Evolutionary conservation across 202 grass and related monocot genomes (phyloP), one percentile per base, ranked within the genome.

Genomic region (Alloteropsis angusta): DNA sequence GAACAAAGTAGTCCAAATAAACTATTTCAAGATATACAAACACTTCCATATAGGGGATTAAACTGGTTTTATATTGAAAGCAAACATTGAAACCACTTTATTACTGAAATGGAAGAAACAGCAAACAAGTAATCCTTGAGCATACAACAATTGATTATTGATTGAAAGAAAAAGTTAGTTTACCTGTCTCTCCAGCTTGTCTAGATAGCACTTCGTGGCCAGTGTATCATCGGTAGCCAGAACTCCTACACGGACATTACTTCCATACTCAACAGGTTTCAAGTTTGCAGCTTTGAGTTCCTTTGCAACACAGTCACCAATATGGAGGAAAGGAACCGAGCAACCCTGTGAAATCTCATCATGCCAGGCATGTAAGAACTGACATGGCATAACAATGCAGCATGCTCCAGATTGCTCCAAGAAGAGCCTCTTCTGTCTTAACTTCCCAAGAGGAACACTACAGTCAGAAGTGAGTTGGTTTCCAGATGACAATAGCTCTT

Each of bases 351-450:
- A 90, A 79, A 97, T 86, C 41, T 93, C 85, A 45, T 79, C 76
- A 65, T 93, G 80, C 87, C 85, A 97, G 26, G 66, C 80, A 66
- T 88, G 91, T 72, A 86, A 86, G 65, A 52, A 75, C 5, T 93
- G 88, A 65, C 94, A 97, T 68, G 87, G 86, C 85, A 97, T 86
- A 46, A 81, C 82, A 84, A 97, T 88, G 89, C 91, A 97, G 79
- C 79, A 63, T 77, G 85, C 88, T 84, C 91, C 86, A 21, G 84
- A 82, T 69, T 79, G 75, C 79, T 97, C 90, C 72, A 97, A 75
- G 47, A 93, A 79, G n/a, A 80, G 37, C 72, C 91, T 84, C 68
- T 73, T 81, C 65, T 85, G 59, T 75, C 76, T 68, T 19, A 97
- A 78, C 56, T 72, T 97, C 78, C 80, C 85, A 90, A 97, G 36